Conservation (phyloP, 2,329 filamentous ascomycete genomes). For the Grosmannia penicillata region DNA sequence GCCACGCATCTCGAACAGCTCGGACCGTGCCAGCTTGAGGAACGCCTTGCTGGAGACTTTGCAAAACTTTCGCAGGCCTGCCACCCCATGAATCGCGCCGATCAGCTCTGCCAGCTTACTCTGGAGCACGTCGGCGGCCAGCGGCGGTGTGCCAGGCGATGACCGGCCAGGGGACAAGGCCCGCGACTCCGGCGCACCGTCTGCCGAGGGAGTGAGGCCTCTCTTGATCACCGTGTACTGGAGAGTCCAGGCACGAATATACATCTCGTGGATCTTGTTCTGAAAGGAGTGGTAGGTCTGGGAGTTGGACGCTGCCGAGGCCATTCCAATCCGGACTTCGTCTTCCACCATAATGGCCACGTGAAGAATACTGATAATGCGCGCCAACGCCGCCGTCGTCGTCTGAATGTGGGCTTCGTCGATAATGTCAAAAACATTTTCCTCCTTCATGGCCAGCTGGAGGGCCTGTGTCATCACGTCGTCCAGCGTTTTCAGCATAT, state of each 20-base stretch:
- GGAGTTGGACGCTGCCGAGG: constrained; percentile 32
- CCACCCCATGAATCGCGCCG: constrained; percentile 65
- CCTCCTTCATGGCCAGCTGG: constrained; percentile 52
- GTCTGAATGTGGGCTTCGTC: constrained; percentile 63
- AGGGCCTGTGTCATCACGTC: constrained; percentile 60
- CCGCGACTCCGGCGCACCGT: background rate
- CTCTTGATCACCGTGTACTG: constrained; percentile 71
- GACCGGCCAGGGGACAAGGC: too few relatives aligned
- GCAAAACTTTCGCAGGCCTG: constrained; percentile 76
- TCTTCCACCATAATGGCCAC: constrained; percentile 73
- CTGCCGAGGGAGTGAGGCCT: too few relatives aligned
- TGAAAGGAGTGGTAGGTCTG: constrained; percentile 41
- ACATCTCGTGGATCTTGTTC: constrained; percentile 69
- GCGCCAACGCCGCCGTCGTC: constrained; percentile 57
- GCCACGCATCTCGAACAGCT: constrained; percentile 61
- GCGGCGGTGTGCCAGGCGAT: constrained; percentile 21
- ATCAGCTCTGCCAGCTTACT: constrained; percentile 51
- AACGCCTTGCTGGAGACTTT: constrained; percentile 76
- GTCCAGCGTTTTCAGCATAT: constrained; percentile 65
- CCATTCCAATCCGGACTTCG: constrained; percentile 62
- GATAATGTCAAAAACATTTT: constrained; percentile 64
- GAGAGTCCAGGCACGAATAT: constrained; percentile 76
- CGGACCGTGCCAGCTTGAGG: constrained; percentile 74
- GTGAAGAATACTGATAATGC: constrained; percentile 62
- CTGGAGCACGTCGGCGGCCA: background rate